These are phyloP conservation scores for Aspergillus jensenii DNA, from an alignment of 2,329 filamentous ascomycete genomes.

Conservation along the genomic window DNA sequence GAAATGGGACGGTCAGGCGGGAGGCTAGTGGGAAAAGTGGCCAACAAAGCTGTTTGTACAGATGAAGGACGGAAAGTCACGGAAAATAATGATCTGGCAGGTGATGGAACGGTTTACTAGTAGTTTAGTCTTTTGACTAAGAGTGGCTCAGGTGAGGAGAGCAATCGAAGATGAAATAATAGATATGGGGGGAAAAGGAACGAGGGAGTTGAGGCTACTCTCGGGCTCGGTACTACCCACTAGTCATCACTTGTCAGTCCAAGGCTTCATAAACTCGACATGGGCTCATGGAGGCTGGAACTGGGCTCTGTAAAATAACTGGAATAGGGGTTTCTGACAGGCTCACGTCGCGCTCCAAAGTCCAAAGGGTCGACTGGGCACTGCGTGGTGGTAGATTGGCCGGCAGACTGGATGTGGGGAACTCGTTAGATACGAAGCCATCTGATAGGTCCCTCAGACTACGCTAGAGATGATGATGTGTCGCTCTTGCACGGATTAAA, in stretches of 20 bases:
- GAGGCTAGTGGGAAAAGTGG: slow-evolving; percentile 1
- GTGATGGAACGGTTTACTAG: not conserved
- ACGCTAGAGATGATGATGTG: not conserved
- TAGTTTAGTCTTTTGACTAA: not conserved
- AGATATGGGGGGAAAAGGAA: not conserved
- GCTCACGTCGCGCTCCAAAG: not conserved
- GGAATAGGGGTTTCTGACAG: not conserved
- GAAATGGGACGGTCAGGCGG: slow-evolving; percentile 17
- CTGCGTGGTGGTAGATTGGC: not conserved
- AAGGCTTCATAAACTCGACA: not conserved
- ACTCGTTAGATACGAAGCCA: not conserved
- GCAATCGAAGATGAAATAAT: not conserved
- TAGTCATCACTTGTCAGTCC: not conserved
- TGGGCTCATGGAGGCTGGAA: too few species aligned
- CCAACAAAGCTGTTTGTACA: slow-evolving; percentile 3
- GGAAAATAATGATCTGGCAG: slow-evolving; percentile 3
- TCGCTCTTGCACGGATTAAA: not conserved
- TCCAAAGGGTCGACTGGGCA: not conserved
- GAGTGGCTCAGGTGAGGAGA: not conserved
- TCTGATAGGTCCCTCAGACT: not conserved
- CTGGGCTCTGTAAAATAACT: not conserved
- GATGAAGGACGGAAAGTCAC: not conserved
- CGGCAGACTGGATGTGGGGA: not conserved
- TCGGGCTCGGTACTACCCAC: not conserved
- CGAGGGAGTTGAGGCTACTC: not conserved